phyloP scores from a whole-genome alignment of 2,329 filamentous ascomycete species.

The Aulographum hederae region DNA sequence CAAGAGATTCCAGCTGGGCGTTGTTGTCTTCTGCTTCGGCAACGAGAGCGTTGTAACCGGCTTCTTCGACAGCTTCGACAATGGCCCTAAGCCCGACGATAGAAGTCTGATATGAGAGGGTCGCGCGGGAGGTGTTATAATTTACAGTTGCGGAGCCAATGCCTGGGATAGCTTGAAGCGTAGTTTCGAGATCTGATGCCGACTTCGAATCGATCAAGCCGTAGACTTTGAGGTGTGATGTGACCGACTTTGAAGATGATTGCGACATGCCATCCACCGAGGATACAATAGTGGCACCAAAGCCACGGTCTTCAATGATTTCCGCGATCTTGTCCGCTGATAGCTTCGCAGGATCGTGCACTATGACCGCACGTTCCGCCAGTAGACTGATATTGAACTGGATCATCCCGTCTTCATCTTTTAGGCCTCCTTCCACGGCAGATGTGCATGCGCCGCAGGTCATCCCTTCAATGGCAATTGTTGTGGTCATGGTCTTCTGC shows the following conservation, averaged over 20 bases:
- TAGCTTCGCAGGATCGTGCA: slow-evolving; percentile 47
- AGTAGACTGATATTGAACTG: slow-evolving; percentile 68
- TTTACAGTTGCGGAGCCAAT: slow-evolving; percentile 58
- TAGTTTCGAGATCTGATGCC: slow-evolving; percentile 54
- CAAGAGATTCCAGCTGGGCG: slow-evolving; percentile 83
- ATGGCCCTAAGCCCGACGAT: slow-evolving; percentile 63
- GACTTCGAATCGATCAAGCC: slow-evolving; percentile 54
- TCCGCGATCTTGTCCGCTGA: slow-evolving; percentile 35
- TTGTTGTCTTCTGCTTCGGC: slow-evolving; percentile 91
- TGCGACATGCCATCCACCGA: slow-evolving; percentile 44
- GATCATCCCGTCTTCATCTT: slow-evolving; percentile 52
- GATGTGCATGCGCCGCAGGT: slow-evolving; percentile 82
- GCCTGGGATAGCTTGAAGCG: slow-evolving; percentile 46
- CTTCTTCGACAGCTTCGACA: slow-evolving; percentile 65
- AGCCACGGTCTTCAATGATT: slow-evolving; percentile 51
- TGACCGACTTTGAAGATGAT: slow-evolving; percentile 36
- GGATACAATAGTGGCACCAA: slow-evolving; percentile 65
- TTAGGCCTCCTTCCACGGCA: slow-evolving; percentile 65
- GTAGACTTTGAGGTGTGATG: slow-evolving; percentile 67
- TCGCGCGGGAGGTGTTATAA: slow-evolving; percentile 54
- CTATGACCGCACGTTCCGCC: slow-evolving; percentile 69
- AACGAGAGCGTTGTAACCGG: slow-evolving; percentile 74
- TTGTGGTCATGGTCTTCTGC: slow-evolving; percentile 13
- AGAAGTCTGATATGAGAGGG: slow-evolving; percentile 52
- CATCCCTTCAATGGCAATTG: slow-evolving; percentile 65